A percentile compares a stretch with the other conserved stretches of the same genome.
phyloP scores from a whole-genome alignment of 768 basidiomycete species.

The Artomyces pyxidatus region DNA sequence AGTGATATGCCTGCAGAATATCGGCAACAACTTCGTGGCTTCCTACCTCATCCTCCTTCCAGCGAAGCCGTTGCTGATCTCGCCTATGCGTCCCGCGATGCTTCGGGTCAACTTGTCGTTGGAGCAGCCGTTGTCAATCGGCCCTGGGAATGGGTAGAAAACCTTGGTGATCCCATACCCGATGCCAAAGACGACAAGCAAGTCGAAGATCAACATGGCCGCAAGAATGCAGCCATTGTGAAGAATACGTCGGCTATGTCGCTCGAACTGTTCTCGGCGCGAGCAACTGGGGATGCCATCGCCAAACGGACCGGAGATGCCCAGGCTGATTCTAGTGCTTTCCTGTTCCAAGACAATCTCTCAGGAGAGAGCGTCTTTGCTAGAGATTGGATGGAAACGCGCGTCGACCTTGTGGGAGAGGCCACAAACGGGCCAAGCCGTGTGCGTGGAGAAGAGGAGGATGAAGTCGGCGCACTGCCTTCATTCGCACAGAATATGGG shows the following conservation, averaged over 20 bases:
- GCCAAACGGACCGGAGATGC: conserved; percentile 22
- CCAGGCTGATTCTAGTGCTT: conserved; percentile 35
- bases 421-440: conserved; percentile 7
- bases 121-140: conserved; percentile 55
- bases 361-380: conserved; percentile 56
- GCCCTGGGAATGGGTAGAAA: conserved; percentile 86
- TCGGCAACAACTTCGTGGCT: conserved; percentile 44
- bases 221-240: conserved; percentile 30
- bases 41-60: conserved; percentile 50
- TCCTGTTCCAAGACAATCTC: conserved; percentile 60
- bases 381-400: conserved; percentile 72
- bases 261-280: conserved; percentile 62
- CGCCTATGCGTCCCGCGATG: conserved; percentile 48
- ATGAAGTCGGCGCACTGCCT: conserved; percentile 24
- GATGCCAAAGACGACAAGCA: conserved; percentile 38
- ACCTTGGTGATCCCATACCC: conserved; percentile 48
- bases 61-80: conserved; percentile 48
- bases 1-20: conserved; percentile 48
- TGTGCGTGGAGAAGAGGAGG: conserved; percentile 20
- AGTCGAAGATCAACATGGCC: conserved; percentile 30
- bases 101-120: conserved; percentile 39
- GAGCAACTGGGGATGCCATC: conserved; percentile 47
- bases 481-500: conserved; percentile 14
- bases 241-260: conserved; percentile 67
- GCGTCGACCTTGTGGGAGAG: conserved; percentile 34